These are phyloP conservation scores for Zea luxurians DNA, from an alignment of 176 grass and related monocot species.

Conservation along the genomic window DNA sequence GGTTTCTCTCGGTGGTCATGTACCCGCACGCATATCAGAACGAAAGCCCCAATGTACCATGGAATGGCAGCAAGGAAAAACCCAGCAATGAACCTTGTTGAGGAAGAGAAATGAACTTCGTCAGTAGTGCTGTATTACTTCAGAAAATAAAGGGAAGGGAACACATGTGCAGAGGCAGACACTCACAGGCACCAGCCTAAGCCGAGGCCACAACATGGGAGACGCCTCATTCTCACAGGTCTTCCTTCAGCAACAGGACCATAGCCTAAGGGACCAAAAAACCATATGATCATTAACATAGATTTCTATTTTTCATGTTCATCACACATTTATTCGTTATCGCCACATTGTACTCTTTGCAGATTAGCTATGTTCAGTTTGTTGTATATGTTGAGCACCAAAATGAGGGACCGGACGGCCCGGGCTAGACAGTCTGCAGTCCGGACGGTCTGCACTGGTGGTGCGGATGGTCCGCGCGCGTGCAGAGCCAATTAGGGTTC, in stretches of 20 bases:
- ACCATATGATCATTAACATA: slow-evolving; percentile 2
- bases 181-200: slow-evolving; percentile 88
- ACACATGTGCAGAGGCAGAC: slow-evolving; percentile 1
- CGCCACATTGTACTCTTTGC: not conserved
- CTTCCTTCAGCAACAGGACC: slow-evolving; percentile 65
- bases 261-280: slow-evolving; percentile 53
- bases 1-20: slow-evolving; percentile 89
- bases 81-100: slow-evolving; percentile 70
- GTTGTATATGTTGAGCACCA: no score
- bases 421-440: no score
- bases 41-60: slow-evolving; percentile 89
- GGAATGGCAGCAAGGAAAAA: slow-evolving; percentile 95
- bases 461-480: no score
- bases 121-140: slow-evolving; percentile 21
- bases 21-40: slow-evolving; percentile 77
- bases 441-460: no score
- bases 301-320: no score
- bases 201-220: slow-evolving; percentile 83
- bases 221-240: slow-evolving; percentile 59
- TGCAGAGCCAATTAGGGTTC: no score
- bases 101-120: slow-evolving; percentile 17
- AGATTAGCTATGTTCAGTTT: not conserved
- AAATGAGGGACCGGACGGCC: no score
- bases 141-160: slow-evolving; percentile 19
- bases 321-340: no score